These are phyloP conservation scores for Larix kaempferi DNA, from an alignment of 75 land plant genomes.

Conservation along the genomic window DNA sequence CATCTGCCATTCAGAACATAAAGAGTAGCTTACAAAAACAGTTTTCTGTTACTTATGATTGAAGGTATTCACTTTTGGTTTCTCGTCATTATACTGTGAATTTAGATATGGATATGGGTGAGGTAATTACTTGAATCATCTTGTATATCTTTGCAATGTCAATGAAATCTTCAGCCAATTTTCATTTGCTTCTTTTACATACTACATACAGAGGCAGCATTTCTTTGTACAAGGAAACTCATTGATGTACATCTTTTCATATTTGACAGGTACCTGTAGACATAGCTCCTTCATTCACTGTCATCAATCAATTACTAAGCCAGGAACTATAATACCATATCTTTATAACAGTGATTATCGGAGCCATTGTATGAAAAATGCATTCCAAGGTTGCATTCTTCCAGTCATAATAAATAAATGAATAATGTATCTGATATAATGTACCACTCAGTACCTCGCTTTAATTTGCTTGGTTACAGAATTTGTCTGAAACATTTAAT, in stretches of 20 bases:
- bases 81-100: too few species aligned
- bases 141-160: not conserved
- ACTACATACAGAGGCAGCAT: not conserved
- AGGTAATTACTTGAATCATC: not conserved
- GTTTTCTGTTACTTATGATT: too few species aligned
- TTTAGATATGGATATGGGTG: too few species aligned
- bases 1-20: too few species aligned
- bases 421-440: not conserved
- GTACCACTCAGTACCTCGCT: not conserved
- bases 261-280: conserved; percentile 13
- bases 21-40: too few species aligned
- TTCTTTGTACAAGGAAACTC: not conserved
- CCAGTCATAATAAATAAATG: not conserved
- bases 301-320: conserved; percentile 7
- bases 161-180: not conserved
- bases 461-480: not conserved
- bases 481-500: not conserved
- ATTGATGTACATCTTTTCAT: not conserved
- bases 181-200: not conserved
- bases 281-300: conserved; percentile 1
- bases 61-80: too few species aligned
- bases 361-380: not conserved
- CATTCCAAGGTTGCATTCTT: not conserved
- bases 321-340: not conserved
- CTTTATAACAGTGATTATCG: not conserved